phyloP scores from a whole-genome alignment of 192 early-diverging fungal species.

The Coemansia reversa region DNA sequence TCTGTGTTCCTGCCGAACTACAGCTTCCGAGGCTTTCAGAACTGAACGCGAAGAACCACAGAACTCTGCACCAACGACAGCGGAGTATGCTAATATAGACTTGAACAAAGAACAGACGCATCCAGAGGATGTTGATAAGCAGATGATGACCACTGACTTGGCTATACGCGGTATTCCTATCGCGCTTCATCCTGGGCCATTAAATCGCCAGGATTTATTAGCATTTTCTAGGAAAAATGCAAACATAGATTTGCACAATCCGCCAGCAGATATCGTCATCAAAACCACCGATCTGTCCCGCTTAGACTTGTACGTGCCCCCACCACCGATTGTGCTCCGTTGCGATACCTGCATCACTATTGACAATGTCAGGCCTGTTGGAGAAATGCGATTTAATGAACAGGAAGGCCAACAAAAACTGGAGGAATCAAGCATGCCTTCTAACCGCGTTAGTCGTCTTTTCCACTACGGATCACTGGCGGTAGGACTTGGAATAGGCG shows the following conservation, averaged over 20 bases:
- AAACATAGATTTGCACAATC: background rate
- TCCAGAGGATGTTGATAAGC: background rate
- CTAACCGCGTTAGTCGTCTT: conserved; percentile 70
- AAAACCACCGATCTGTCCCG: conserved; percentile 22
- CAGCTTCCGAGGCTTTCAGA: background rate
- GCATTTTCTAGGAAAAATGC: background rate
- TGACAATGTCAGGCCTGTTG: background rate
- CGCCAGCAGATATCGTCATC: conserved; percentile 4
- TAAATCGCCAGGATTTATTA: conserved; percentile 25
- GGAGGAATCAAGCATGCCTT: conserved; percentile 62
- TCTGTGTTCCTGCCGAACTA: conserved; percentile 12
- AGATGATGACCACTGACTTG: background rate
- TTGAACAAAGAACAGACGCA: background rate
- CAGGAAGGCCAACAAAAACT: conserved; percentile 12
- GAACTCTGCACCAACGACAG: background rate
- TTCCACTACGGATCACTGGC: conserved; percentile 82
- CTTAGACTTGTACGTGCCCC: conserved; percentile 23
- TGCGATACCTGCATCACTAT: background rate
- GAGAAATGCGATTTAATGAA: background rate
- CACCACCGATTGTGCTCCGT: conserved; percentile 30
- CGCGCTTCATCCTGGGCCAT: conserved; percentile 22
- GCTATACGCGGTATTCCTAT: conserved; percentile 6
- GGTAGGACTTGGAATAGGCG: conserved; percentile 69
- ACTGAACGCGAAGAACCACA: background rate
- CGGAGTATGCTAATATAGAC: background rate